These are phyloP conservation scores for Yamadazyma takamatsuzukensis DNA, from an alignment of 805 yeast species.

Conservation along the genomic window DNA sequence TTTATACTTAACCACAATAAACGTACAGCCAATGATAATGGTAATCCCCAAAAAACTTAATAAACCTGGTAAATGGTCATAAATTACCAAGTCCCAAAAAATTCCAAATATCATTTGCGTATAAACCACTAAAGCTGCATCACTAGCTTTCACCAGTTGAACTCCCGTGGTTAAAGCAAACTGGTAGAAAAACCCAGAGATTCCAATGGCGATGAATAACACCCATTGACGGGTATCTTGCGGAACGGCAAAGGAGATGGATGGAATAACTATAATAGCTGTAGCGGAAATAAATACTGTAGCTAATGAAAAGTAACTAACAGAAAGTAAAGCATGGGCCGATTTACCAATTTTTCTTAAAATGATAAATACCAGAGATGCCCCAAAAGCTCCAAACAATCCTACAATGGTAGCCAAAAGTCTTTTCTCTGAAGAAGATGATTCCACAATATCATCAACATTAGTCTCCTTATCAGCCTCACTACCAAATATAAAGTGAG, in stretches of 20 bases:
- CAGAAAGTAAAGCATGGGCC: conserved; percentile 79
- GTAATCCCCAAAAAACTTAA: conserved; percentile 68
- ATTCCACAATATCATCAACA: conserved; percentile 40
- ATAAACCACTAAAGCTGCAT: conserved; percentile 72
- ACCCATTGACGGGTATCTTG: conserved; percentile 62
- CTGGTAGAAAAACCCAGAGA: conserved; percentile 82
- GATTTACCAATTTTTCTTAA: conserved; percentile 71
- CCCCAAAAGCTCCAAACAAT: conserved; percentile 65
- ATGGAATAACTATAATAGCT: conserved; percentile 54
- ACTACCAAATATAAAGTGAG: conserved; percentile 62
- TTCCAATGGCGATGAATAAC: conserved; percentile 57
- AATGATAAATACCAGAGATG: conserved; percentile 63
- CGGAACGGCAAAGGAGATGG: conserved; percentile 59
- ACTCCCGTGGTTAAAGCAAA: conserved; percentile 76
- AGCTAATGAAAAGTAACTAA: conserved; percentile 67
- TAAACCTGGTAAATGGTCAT: conserved; percentile 69
- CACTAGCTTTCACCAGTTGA: conserved; percentile 74
- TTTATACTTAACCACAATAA: conserved; percentile 38
- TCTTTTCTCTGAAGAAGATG: conserved; percentile 51
- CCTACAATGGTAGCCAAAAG: conserved; percentile 63
- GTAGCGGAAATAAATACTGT: conserved; percentile 52
- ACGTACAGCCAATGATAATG: conserved; percentile 64
- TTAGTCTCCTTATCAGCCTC: conserved; percentile 25
- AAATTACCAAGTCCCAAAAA: conserved; percentile 66
- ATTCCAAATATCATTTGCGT: conserved; percentile 76